Conservation (phyloP, 768 basidiomycete species). For the Udeniomyces megalosporus region DNA sequence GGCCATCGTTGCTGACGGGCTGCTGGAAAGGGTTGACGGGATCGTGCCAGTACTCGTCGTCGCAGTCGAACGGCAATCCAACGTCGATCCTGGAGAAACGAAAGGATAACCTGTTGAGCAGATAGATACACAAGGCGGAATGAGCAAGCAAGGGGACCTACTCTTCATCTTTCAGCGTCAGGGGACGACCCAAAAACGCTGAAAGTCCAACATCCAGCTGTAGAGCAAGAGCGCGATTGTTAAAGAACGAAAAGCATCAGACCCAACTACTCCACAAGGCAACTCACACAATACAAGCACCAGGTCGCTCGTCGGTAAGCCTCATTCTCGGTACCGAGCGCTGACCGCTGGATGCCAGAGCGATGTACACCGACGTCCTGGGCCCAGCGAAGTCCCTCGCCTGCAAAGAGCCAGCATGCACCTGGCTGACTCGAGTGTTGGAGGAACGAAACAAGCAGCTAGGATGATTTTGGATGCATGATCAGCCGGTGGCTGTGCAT, state of each 20-base stretch:
- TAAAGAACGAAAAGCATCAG: not conserved
- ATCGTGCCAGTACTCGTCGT: slow-evolving; percentile 13
- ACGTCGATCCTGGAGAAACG: slow-evolving; percentile 9
- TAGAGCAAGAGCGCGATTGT: too few species aligned
- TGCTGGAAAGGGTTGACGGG: too few species aligned
- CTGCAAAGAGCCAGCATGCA: slow-evolving; percentile 14
- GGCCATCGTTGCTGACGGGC: too few species aligned
- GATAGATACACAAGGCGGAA: too few species aligned
- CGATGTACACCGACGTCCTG: slow-evolving; percentile 16
- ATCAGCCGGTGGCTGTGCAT: too few species aligned
- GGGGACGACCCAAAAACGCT: slow-evolving; percentile 10
- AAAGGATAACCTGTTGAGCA: too few species aligned
- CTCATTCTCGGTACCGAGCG: slow-evolving; percentile 12
- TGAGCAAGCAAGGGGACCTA: not conserved
- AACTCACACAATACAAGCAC: not conserved
- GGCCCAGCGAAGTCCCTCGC: slow-evolving; percentile 12
- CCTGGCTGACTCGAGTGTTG: slow-evolving; percentile 7
- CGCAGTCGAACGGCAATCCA: slow-evolving; percentile 9
- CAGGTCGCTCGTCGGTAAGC: slow-evolving; percentile 6
- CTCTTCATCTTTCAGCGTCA: slow-evolving; percentile 10
- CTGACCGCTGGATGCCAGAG: slow-evolving; percentile 3
- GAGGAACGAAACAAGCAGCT: slow-evolving; percentile 14
- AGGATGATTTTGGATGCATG: too few species aligned
- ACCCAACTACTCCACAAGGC: not conserved
- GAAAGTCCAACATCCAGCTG: slow-evolving; percentile 7